These are phyloP conservation scores for Tetrapisispora phaffii DNA, from an alignment of 805 yeast genomes.

Conservation along the genomic window DNA sequence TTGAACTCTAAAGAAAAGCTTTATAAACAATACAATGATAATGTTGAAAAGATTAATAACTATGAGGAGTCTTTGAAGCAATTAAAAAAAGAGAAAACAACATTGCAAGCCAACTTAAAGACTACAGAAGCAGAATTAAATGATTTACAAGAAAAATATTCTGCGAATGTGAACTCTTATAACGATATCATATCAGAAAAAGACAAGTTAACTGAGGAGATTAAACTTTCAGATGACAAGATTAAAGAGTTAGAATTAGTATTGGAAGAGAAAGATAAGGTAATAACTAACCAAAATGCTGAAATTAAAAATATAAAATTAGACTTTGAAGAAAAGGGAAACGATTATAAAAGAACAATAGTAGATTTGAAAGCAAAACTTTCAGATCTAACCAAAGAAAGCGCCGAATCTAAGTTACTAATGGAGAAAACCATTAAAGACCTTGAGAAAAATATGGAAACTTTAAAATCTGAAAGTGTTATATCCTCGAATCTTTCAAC, in stretches of 20 bases:
- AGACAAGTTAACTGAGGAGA: neutral
- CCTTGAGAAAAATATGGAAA: neutral
- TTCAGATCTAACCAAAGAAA: neutral
- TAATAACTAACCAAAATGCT: neutral
- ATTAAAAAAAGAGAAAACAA: neutral
- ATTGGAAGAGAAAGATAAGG: neutral
- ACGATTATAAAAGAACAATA: neutral
- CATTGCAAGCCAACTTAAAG: neutral
- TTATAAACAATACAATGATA: too few relatives aligned
- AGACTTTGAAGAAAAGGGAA: neutral
- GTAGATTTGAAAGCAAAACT: neutral
- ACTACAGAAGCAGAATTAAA: neutral
- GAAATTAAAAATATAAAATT: neutral
- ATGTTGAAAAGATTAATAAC: neutral
- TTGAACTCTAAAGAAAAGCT: too few relatives aligned
- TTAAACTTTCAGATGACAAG: neutral
- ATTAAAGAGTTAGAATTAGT: neutral
- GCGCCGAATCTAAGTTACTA: neutral
- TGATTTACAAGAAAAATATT: neutral
- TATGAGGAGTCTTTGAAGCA: neutral
- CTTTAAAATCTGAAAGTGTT: neutral
- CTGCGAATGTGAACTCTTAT: neutral
- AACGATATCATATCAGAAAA: neutral
- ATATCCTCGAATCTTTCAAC: neutral
- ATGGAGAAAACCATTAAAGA: neutral